phyloP scores from a whole-genome alignment of 1,284 basidiomycete species.

The Sporisorium iseilematis-ciliati region DNA sequence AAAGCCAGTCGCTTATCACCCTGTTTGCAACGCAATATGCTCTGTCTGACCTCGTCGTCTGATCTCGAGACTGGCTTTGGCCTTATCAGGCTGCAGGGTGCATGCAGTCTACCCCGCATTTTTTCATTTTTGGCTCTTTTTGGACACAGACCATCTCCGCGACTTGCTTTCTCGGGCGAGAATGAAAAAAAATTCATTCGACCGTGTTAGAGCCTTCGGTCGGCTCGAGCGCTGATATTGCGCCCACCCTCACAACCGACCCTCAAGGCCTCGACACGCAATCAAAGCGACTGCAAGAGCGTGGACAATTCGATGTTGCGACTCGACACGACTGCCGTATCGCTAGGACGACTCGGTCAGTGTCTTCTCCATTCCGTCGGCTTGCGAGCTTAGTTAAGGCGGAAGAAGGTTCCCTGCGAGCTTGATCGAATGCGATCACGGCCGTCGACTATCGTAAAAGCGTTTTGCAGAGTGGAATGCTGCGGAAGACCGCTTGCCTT shows the following conservation, averaged over 20 bases:
- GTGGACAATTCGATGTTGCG: no score
- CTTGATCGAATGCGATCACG: neutral
- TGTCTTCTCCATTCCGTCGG: neutral
- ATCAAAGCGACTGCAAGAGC: no score
- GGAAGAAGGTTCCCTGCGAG: neutral
- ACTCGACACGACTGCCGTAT: no score
- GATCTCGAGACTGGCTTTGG: slow-evolving; percentile 4
- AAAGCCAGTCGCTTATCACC: no score
- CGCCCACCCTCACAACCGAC: no score
- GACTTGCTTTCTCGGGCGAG: neutral
- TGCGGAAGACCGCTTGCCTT: neutral
- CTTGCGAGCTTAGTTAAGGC: neutral
- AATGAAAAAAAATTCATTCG: neutral
- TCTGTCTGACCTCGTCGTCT: neutral
- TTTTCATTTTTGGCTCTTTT: neutral
- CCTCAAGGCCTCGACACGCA: no score
- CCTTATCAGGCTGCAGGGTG: slow-evolving; percentile 26
- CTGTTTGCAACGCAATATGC: neutral
- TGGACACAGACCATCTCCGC: neutral
- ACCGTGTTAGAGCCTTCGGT: neutral
- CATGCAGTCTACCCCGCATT: slow-evolving; percentile 38
- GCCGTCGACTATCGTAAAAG: slow-evolving; percentile 7
- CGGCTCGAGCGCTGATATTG: no score
- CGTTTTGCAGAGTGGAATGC: neutral
- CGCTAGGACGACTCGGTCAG: no score